Conservation (phyloP, 345 rosid species). For the Melaleuca quinquenervia region DNA sequence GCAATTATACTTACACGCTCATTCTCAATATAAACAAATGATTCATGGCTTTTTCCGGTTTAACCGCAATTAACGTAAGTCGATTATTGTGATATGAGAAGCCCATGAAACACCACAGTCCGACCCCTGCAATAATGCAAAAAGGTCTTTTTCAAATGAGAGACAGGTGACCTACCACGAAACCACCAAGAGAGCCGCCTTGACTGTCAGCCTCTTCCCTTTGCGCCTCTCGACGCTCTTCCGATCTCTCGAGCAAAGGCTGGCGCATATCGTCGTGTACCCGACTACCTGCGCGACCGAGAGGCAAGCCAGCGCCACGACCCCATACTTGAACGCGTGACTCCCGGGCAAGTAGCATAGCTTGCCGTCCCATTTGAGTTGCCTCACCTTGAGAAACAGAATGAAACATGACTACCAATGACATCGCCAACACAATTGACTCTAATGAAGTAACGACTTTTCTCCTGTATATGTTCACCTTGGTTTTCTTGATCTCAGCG, state of each 20-base stretch:
- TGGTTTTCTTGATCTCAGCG: conserved; percentile 54
- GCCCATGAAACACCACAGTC: background rate
- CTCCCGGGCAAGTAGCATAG: conserved; percentile 49
- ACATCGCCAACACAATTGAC: background rate
- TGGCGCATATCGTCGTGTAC: conserved; percentile 20
- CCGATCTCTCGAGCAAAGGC: conserved; percentile 7
- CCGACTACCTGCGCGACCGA: conserved; percentile 46
- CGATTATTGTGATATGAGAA: background rate
- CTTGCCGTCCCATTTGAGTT: conserved; percentile 45
- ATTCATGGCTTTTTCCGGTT: background rate
- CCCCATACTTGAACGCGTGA: conserved; percentile 38
- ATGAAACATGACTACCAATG: background rate
- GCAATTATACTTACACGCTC: background rate
- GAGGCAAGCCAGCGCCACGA: conserved; percentile 37
- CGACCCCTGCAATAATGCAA: background rate
- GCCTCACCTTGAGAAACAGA: conserved; percentile 27
- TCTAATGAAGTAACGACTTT: background rate
- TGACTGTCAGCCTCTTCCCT: conserved; percentile 8
- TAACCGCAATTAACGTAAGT: background rate
- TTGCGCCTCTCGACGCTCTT: conserved; percentile 6
- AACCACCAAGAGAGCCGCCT: conserved; percentile 22
- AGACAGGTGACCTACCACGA: conserved; percentile 44
- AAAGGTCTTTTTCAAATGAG: background rate
- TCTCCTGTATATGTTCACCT: conserved; percentile 20
- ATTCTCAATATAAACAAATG: background rate